Conservation (phyloP, 495 filamentous ascomycete species). For the Neurospora sp. region DNA sequence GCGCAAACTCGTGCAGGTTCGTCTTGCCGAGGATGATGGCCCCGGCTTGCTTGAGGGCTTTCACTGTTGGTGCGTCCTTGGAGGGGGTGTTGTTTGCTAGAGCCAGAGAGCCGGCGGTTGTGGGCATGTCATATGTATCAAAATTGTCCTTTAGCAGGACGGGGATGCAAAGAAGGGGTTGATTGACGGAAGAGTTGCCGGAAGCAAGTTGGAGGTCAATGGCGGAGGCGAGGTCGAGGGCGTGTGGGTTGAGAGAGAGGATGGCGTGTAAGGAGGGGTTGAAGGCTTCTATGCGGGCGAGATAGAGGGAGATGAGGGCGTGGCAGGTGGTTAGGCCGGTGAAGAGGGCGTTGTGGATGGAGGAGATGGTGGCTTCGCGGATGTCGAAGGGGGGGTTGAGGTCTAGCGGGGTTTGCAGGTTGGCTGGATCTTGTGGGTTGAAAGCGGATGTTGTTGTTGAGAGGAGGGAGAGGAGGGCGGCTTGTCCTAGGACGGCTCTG, state of each 20-base stretch:
- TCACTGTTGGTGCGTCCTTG: slow-evolving; percentile 25
- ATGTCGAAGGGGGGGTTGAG: slow-evolving; percentile 29
- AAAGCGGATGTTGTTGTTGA: neutral
- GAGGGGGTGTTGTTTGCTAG: slow-evolving; percentile 34
- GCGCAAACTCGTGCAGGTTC: slow-evolving; percentile 54
- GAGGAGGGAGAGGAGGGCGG: neutral
- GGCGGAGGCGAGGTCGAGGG: slow-evolving; percentile 35
- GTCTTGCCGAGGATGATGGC: slow-evolving; percentile 58
- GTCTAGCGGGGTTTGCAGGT: neutral
- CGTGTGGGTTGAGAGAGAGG: slow-evolving; percentile 41
- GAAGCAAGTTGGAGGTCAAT: slow-evolving; percentile 33
- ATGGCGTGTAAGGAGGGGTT: slow-evolving; percentile 50
- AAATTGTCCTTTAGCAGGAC: slow-evolving; percentile 56
- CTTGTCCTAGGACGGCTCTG: neutral
- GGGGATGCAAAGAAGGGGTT: slow-evolving; percentile 47
- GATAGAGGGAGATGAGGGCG: slow-evolving; percentile 41
- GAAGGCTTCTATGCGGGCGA: slow-evolving; percentile 44
- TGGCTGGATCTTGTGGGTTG: neutral
- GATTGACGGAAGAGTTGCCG: slow-evolving; percentile 26
- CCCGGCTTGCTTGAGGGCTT: slow-evolving; percentile 32
- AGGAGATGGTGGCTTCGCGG: slow-evolving; percentile 45
- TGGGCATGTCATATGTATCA: slow-evolving; percentile 41
- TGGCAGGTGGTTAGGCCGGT: slow-evolving; percentile 39
- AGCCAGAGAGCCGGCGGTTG: slow-evolving; percentile 43
- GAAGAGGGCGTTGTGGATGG: slow-evolving; percentile 42